Evolutionary conservation across 2,329 filamentous ascomycete species (phyloP), one percentile per base, ranked within the genome.

Genomic region (Anthostomella pinea): DNA sequence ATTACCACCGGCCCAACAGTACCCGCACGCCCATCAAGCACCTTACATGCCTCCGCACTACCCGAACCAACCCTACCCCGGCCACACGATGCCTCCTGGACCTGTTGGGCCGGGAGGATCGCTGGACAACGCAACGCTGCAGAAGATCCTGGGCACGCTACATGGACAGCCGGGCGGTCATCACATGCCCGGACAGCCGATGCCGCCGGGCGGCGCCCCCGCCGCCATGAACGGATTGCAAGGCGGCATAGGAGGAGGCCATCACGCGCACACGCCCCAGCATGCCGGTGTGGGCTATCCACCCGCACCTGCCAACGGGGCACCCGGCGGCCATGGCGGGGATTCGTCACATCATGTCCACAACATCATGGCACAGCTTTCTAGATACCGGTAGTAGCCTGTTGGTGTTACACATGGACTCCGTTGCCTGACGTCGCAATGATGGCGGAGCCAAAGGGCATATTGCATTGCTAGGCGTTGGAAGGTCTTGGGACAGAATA

Each of bases 301-400:
- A 53, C 53, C 51, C 10, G 42, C 39, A 8, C 52, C 45, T 18
- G 41, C 47, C 33, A 46, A 55, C 15, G 43, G 55, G 33, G 48
- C 59, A 18, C 53, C 49, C 17, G 46, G 51, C 25, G 35, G 44
- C 42, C 46, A 56, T 36, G 54, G 56, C 9, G 63, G 65, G 7
- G 54, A 69, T 36, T 60, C 67, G 9, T 66, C 69, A 7, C 67
- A 80, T 9, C 70, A 79, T 35, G 72, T 88, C 50, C 77, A 83
- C 57, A 83, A 85, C 51, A 86, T 89, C 33, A 84, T 89, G 76
- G 81, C 82, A 10, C 80, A 86, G 52, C 65, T 88, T 41, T 77
- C 81, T 30, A 78, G 75, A 49, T 83, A 78, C 53, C 72, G 80
- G 45, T 74, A 81, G 55, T 79, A 52, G 56, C 24, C n/a, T 23